Conservation (phyloP, 148 eudicot species). For the Vaccinium vitisidaea region DNA sequence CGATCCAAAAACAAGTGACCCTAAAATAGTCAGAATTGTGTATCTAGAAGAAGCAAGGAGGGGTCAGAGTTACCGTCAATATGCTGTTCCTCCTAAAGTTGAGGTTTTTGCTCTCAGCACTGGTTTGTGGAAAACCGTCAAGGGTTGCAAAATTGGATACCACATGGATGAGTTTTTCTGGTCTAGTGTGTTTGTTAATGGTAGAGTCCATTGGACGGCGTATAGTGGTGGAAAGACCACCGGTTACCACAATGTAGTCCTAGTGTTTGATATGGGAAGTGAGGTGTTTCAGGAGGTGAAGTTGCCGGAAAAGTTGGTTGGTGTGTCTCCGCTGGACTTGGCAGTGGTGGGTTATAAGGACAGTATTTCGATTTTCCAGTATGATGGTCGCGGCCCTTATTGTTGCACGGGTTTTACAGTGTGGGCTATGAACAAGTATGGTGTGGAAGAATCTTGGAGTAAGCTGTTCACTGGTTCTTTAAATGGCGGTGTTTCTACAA, state of each 20-base stretch:
- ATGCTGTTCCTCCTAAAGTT: background rate
- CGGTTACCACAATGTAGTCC: background rate
- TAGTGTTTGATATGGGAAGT: background rate
- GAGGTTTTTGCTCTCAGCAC: constrained; percentile 1
- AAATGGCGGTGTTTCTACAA: background rate
- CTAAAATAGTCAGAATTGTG: background rate
- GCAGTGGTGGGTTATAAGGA: background rate
- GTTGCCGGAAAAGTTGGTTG: background rate
- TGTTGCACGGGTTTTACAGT: background rate
- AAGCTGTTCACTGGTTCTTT: background rate
- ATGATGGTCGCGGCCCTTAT: background rate
- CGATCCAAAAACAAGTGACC: background rate
- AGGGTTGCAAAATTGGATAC: background rate
- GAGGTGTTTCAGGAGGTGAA: background rate
- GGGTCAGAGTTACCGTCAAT: background rate
- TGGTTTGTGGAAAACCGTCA: background rate
- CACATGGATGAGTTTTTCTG: background rate
- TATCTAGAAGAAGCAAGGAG: background rate
- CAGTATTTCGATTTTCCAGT: background rate
- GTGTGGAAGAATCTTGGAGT: background rate
- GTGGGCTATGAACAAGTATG: background rate
- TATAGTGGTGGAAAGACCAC: background rate
- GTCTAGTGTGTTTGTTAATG: background rate
- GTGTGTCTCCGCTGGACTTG: background rate
- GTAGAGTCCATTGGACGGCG: background rate